Conservation (phyloP, 257 asterid genomes). For the Solanum infundibuliforme region DNA sequence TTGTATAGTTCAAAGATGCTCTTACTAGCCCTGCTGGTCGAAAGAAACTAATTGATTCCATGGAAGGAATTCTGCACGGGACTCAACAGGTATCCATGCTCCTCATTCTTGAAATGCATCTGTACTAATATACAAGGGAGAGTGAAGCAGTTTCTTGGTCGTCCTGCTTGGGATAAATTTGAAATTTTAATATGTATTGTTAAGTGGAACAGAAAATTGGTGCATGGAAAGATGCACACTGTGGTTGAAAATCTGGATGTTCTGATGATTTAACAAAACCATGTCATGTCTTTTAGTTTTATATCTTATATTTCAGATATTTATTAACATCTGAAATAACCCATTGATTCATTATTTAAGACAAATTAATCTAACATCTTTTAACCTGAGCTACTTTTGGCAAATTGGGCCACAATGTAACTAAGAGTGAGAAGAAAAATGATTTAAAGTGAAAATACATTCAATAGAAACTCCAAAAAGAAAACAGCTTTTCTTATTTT, state of each 20-base stretch:
- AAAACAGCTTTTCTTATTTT: background rate
- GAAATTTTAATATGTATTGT: background rate
- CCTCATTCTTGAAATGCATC: background rate
- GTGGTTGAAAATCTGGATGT: background rate
- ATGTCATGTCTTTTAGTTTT: background rate
- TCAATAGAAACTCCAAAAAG: background rate
- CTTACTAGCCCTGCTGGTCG: conserved; percentile 58
- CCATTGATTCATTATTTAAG: background rate
- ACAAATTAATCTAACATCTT: background rate
- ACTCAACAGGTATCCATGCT: conserved; percentile 49
- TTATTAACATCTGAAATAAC: background rate
- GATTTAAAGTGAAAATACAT: background rate
- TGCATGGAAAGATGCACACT: background rate
- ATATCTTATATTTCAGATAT: background rate
- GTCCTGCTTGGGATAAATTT: background rate
- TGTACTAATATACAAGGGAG: background rate
- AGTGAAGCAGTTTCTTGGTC: background rate
- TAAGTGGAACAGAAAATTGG: background rate
- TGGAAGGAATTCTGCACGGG: conserved; percentile 64
- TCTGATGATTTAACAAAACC: background rate
- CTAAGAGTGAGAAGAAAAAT: background rate
- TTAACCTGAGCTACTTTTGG: background rate
- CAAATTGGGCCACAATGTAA: background rate
- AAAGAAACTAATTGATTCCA: conserved; percentile 49
- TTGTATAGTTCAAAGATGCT: conserved; percentile 66